These are phyloP conservation scores for Pleurotus sapidus DNA, from an alignment of 768 basidiomycete species.

Conservation along the genomic window DNA sequence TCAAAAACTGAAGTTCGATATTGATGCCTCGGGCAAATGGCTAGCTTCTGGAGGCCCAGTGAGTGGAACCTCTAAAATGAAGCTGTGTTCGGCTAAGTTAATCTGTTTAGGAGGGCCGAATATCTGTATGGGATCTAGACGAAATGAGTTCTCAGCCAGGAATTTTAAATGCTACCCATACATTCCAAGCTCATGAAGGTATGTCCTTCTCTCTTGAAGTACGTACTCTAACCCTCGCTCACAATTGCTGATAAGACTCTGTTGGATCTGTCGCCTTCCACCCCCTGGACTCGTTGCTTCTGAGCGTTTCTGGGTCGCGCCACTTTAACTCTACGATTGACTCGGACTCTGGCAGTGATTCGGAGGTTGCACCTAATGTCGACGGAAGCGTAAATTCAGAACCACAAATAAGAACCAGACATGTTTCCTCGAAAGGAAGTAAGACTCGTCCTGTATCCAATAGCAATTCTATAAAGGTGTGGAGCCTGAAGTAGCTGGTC, in stretches of 20 bases:
- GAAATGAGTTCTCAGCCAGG: constrained; percentile 11
- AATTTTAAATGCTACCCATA: constrained; percentile 24
- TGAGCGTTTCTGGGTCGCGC: constrained; percentile 78
- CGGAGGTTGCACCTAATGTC: constrained; percentile 12
- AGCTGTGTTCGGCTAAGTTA: neutral
- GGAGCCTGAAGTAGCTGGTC: constrained; percentile 5
- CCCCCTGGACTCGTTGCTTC: constrained; percentile 52
- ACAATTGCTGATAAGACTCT: constrained; percentile 48
- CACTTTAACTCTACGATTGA: constrained; percentile 42
- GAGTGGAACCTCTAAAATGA: constrained; percentile 16
- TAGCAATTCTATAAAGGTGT: constrained; percentile 18
- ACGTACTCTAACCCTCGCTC: neutral
- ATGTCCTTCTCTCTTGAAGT: constrained; percentile 9
- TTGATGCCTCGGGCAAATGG: constrained; percentile 66
- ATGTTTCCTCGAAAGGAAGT: neutral
- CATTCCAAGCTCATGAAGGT: constrained; percentile 61
- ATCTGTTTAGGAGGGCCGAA: constrained; percentile 46
- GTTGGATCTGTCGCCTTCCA: constrained; percentile 75
- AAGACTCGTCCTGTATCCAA: constrained; percentile 10
- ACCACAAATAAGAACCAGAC: neutral
- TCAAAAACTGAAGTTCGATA: constrained; percentile 75
- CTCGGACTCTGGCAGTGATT: constrained; percentile 22
- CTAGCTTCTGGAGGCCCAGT: constrained; percentile 71
- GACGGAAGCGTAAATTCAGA: neutral
- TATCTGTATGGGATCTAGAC: constrained; percentile 57